A percentile compares a stretch with the other conserved stretches of the same genome.
These are phyloP conservation scores for Chaetomidium leptoderma DNA, from an alignment of 495 filamentous ascomycete genomes.

Conservation along the genomic window DNA sequence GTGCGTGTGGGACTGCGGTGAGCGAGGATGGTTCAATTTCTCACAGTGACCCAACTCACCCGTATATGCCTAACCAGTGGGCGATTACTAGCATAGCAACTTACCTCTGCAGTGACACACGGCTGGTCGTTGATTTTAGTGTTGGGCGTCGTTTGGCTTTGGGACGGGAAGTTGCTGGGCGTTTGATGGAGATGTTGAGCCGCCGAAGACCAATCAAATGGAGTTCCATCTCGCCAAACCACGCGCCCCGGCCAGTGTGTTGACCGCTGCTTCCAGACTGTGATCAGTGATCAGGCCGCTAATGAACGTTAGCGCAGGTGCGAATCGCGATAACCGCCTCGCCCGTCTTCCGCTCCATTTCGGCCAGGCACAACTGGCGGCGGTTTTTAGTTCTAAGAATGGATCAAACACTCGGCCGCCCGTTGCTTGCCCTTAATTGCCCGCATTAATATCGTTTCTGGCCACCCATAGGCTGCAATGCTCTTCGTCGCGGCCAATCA, in stretches of 20 bases:
- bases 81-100: neutral
- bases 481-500: neutral
- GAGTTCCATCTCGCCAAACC: neutral
- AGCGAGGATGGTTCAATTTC: too few species aligned
- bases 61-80: too few species aligned
- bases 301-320: slow-evolving; percentile 24
- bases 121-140: too few species aligned
- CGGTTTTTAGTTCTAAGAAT: slow-evolving; percentile 20
- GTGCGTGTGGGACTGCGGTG: too few species aligned
- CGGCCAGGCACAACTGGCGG: neutral
- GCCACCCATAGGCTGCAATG: slow-evolving; percentile 3
- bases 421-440: slow-evolving; percentile 5
- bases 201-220: neutral
- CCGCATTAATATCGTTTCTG: neutral
- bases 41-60: too few species aligned
- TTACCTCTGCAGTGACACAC: too few species aligned
- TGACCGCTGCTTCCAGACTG: too few species aligned
- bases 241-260: too few species aligned
- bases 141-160: too few species aligned
- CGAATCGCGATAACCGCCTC: slow-evolving; percentile 22
- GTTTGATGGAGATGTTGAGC: neutral
- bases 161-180: too few species aligned
- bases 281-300: neutral
- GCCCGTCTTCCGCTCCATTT: neutral
- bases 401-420: slow-evolving; percentile 6